Evolutionary conservation across 371 early-diverging fungal genomes (phyloP).

Genomic region (Actinomortierella wolfii): DNA sequence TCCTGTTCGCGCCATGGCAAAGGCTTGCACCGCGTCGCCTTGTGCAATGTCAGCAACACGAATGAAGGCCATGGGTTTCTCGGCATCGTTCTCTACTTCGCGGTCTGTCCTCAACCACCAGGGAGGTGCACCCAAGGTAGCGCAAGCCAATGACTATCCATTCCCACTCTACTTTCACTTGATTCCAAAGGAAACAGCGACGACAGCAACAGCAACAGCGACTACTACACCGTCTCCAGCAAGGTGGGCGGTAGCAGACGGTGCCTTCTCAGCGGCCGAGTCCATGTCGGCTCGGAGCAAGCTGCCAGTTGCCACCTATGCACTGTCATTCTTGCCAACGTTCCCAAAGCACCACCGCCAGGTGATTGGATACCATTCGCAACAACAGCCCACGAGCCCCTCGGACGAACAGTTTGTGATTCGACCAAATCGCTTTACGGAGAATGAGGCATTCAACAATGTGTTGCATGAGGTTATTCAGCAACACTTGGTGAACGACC

Average conservation of each 20-base stretch:
- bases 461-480: slow-evolving; percentile 28
- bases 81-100: no score
- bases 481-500: slow-evolving; percentile 20
- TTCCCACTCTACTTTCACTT: slow-evolving; percentile 37
- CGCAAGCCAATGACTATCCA: slow-evolving; percentile 12
- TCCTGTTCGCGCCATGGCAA: no score
- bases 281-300: background rate
- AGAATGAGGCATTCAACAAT: slow-evolving; percentile 34
- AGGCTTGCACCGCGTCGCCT: no score
- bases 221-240: background rate
- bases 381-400: slow-evolving; percentile 1
- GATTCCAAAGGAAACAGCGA: no score
- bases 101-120: no score
- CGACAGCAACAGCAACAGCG: background rate
- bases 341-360: slow-evolving; percentile 27
- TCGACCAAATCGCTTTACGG: slow-evolving; percentile 29
- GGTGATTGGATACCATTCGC: slow-evolving; percentile 27
- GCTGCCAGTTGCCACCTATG: slow-evolving; percentile 8
- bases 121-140: no score
- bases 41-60: no score
- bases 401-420: background rate
- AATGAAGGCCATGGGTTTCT: no score
- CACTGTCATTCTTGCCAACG: slow-evolving; percentile 30
- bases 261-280: slow-evolving; percentile 1
- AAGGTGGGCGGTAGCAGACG: no score